A percentile compares a stretch with the other conserved stretches of the same genome.
phyloP scores from a whole-genome alignment of 2,329 filamentous ascomycete species.

The Ilyonectria mors-panacis region DNA sequence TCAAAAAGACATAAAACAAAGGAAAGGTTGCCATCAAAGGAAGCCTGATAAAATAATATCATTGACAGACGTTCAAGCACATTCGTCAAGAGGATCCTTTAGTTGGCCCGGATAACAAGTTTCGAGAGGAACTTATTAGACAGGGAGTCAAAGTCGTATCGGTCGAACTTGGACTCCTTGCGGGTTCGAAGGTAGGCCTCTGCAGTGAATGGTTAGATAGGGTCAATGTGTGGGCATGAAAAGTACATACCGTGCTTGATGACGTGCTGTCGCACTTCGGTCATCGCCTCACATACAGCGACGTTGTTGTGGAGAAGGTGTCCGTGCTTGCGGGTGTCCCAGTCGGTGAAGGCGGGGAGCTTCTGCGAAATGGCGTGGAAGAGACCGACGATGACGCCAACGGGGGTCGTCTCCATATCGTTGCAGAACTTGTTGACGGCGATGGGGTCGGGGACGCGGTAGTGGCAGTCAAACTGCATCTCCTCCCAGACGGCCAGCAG shows the following conservation, averaged over 20 bases:
- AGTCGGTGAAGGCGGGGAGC: constrained; percentile 91
- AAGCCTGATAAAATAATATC: constrained; percentile 31
- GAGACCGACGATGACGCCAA: constrained; percentile 95
- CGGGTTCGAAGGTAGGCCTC: constrained; percentile 90
- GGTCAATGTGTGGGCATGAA: not conserved
- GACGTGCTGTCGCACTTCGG: constrained; percentile 92
- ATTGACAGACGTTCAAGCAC: constrained; percentile 41
- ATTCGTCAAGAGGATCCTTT: constrained; percentile 49
- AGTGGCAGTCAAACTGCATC: constrained; percentile 99
- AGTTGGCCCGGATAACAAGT: constrained; percentile 95
- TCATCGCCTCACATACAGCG: constrained; percentile 96
- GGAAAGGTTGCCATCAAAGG: constrained; percentile 42
- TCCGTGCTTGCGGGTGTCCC: constrained; percentile 93
- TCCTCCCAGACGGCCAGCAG: constrained; percentile 96
- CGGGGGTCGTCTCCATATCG: constrained; percentile 96
- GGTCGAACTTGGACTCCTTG: constrained; percentile 86
- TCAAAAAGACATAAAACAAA: constrained; percentile 49
- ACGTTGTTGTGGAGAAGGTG: constrained; percentile 91
- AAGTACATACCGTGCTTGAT: constrained; percentile 87
- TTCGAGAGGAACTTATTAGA: constrained; percentile 98
- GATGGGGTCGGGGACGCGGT: constrained; percentile 87
- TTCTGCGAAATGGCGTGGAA: constrained; percentile 99
- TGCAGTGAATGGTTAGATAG: constrained; percentile 58
- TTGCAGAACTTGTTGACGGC: constrained; percentile 95
- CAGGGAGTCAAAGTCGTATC: constrained; percentile 92